A percentile compares a stretch with the other conserved stretches of the same genome.
These are phyloP conservation scores for Arachis monticola DNA, from an alignment of 331 rosid genomes.

Conservation along the genomic window DNA sequence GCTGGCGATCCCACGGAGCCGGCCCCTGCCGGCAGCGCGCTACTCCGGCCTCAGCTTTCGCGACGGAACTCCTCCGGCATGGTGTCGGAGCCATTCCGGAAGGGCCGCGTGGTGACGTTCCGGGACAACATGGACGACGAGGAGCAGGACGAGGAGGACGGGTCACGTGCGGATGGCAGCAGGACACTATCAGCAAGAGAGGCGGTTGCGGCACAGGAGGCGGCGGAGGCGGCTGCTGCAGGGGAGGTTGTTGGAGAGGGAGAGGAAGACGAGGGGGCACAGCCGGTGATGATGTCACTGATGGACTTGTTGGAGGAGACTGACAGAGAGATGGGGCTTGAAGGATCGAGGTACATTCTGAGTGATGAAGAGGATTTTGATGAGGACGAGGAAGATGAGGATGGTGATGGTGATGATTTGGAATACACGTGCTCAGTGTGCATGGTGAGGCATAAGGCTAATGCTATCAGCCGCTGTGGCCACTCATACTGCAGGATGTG, in stretches of 20 bases:
- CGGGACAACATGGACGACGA: constrained; percentile 33
- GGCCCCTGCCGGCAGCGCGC: not conserved
- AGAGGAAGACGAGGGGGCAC: constrained; percentile 17
- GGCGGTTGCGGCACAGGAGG: constrained; percentile 67
- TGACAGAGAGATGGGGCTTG: constrained; percentile 78
- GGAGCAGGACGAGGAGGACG: constrained; percentile 26
- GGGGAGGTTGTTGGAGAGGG: constrained; percentile 4
- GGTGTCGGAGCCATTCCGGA: constrained; percentile 17
- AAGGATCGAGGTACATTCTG: constrained; percentile 59
- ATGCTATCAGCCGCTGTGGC: constrained; percentile 77
- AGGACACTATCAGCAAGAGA: constrained; percentile 75
- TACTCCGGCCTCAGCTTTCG: constrained; percentile 34
- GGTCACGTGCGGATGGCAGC: constrained; percentile 22
- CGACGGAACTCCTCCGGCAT: constrained; percentile 37
- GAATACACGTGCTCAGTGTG: constrained; percentile 81
- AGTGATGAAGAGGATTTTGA: constrained; percentile 57
- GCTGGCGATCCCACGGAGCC: not conserved
- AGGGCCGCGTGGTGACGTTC: constrained; percentile 34
- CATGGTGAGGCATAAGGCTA: constrained; percentile 88
- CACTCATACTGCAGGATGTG: constrained; percentile 89
- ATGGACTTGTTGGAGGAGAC: constrained; percentile 90
- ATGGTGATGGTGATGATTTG: constrained; percentile 23
- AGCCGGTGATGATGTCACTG: constrained; percentile 75
- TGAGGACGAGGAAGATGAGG: constrained; percentile 29
- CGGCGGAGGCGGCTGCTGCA: constrained; percentile 44